Evolutionary conservation across 495 filamentous ascomycete species (phyloP).

Genomic region (Hyaloscypha finlandica): DNA sequence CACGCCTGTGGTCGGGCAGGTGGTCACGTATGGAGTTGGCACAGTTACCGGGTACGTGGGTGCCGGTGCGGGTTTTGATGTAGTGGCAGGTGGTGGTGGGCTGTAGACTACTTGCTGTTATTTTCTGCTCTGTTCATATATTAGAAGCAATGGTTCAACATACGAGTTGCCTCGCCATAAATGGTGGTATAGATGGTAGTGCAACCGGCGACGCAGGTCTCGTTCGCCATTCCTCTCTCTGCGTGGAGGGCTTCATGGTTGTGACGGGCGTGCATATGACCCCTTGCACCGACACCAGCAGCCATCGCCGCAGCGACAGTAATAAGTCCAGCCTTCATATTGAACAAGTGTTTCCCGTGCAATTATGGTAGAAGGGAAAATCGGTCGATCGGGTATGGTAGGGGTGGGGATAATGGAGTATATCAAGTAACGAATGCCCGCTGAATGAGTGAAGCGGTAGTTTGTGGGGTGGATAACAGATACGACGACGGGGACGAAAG

Average conservation of each 20-base stretch:
- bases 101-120: slow-evolving; percentile 20
- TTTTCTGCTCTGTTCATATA: not conserved
- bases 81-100: slow-evolving; percentile 30
- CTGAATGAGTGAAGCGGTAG: slow-evolving; percentile 97
- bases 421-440: slow-evolving; percentile 73
- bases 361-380: slow-evolving; percentile 12
- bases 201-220: slow-evolving; percentile 58
- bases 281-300: slow-evolving; percentile 61
- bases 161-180: slow-evolving; percentile 53
- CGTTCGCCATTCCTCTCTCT: slow-evolving; percentile 37
- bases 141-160: slow-evolving; percentile 33
- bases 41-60: slow-evolving; percentile 40
- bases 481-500: slow-evolving; percentile 52
- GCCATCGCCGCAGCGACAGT: slow-evolving; percentile 58
- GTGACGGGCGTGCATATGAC: slow-evolving; percentile 56
- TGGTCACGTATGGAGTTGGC: slow-evolving; percentile 67
- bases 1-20: slow-evolving; percentile 68
- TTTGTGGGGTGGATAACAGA: slow-evolving; percentile 45
- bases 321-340: slow-evolving; percentile 34
- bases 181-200: slow-evolving; percentile 63
- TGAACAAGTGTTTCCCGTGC: slow-evolving; percentile 16
- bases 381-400: slow-evolving; percentile 8
- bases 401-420: slow-evolving; percentile 10
- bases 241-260: slow-evolving; percentile 52
- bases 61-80: slow-evolving; percentile 33